Evolutionary conservation across 2,329 filamentous ascomycete species (phyloP).

Genomic region (Phyllosticta citribraziliensis): DNA sequence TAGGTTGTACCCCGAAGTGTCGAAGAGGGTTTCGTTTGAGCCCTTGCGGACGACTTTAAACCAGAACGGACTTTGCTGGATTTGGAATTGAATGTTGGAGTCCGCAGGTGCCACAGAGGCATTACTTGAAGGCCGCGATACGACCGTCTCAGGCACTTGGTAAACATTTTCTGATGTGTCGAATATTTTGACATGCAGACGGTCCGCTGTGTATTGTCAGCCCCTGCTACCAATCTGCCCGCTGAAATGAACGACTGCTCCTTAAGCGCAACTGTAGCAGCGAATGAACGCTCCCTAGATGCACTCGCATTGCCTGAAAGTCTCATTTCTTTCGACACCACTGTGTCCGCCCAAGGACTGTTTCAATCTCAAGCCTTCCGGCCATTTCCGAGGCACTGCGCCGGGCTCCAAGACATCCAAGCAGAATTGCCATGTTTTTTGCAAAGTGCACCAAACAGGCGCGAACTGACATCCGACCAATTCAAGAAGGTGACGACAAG

Average conservation of each 20-base stretch:
- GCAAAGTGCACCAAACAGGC: not conserved
- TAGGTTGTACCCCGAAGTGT: constrained; percentile 56
- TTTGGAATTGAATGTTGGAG: constrained; percentile 45
- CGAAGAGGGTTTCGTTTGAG: constrained; percentile 54
- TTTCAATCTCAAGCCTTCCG: not conserved
- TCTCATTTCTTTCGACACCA: not conserved
- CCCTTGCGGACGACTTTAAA: constrained; percentile 54
- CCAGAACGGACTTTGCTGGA: constrained; percentile 51
- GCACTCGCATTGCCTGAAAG: not conserved
- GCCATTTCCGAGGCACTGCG: not conserved
- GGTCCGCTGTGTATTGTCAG: constrained; percentile 38
- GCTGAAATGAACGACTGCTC: not conserved
- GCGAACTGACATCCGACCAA: not conserved
- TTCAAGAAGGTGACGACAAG: not conserved
- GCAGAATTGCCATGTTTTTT: not conserved
- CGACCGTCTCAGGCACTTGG: constrained; percentile 60
- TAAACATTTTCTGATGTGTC: constrained; percentile 62
- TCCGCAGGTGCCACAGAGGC: constrained; percentile 21
- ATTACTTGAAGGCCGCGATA: constrained; percentile 48
- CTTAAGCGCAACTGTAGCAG: no score
- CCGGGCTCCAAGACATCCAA: not conserved
- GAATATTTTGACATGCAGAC: constrained; percentile 66
- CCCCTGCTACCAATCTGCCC: constrained; percentile 11
- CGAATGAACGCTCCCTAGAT: no score
- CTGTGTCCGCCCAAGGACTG: not conserved